Conservation (phyloP, 2,329 filamentous ascomycete species). For the Penicillium capsulatum region DNA sequence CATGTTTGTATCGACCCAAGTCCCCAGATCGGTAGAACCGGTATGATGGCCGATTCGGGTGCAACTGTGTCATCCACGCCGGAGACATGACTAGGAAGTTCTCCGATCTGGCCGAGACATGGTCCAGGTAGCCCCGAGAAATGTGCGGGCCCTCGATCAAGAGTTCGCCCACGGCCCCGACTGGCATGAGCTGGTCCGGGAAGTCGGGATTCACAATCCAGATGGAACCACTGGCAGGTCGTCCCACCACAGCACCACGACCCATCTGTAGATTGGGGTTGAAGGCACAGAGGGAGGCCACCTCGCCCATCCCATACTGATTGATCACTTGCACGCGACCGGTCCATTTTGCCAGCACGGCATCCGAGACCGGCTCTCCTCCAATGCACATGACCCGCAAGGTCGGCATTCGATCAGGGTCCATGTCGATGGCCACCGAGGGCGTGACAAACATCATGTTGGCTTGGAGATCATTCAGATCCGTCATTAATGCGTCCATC, state of each 20-base stretch:
- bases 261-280: conserved; percentile 17
- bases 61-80: conserved; percentile 14
- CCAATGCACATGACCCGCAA: conserved; percentile 24
- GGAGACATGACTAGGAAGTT: conserved; percentile 17
- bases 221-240: conserved; percentile 20
- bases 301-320: conserved; percentile 29
- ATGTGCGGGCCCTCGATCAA: conserved; percentile 29
- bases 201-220: conserved; percentile 27
- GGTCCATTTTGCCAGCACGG: conserved; percentile 19
- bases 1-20: conserved; percentile 21
- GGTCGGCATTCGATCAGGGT: conserved; percentile 17
- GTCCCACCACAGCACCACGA: conserved; percentile 14
- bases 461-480: conserved; percentile 17
- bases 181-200: conserved; percentile 19
- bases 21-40: conserved; percentile 26
- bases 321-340: conserved; percentile 18
- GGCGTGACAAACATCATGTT: conserved; percentile 27
- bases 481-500: conserved; percentile 13
- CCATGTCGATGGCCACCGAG: conserved; percentile 21
- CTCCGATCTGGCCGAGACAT: conserved; percentile 12
- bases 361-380: conserved; percentile 25
- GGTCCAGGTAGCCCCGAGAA: conserved; percentile 25
- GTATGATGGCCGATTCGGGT: conserved; percentile 7
- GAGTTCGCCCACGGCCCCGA: conserved; percentile 30
- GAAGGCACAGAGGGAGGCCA: conserved; percentile 23